Evolutionary conservation across 306 rosid genomes (phyloP).

Genomic region (Cercis canadensis): DNA sequence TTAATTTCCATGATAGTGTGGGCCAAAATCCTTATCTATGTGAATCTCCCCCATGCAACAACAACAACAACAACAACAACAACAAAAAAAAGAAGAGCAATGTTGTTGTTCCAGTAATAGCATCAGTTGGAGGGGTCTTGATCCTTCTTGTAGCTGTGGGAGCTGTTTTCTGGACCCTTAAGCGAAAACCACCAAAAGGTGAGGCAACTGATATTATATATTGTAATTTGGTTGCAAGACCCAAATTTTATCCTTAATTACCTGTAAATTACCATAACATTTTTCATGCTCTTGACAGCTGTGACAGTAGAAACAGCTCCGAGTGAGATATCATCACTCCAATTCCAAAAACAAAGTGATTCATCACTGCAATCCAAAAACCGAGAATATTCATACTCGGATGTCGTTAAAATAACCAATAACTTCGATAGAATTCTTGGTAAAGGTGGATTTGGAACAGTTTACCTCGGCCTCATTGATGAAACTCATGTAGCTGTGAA

Average conservation of each 20-base stretch:
- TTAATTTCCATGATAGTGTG: constrained; percentile 37
- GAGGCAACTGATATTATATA: too few relatives aligned
- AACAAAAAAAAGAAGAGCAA: constrained; percentile 3
- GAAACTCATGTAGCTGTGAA: constrained; percentile 58
- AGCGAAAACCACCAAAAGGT: constrained; percentile 26
- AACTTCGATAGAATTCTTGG: constrained; percentile 46
- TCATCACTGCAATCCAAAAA: background rate
- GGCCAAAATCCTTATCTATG: constrained; percentile 49
- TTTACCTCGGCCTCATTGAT: constrained; percentile 45
- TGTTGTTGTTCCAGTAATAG: constrained; percentile 38
- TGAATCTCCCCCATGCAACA: constrained; percentile 29
- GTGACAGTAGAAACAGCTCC: too few relatives aligned
- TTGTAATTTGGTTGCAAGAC: too few relatives aligned
- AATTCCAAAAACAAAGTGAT: background rate
- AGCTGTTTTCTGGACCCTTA: constrained; percentile 20
- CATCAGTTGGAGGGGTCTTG: constrained; percentile 43
- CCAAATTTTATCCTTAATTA: too few relatives aligned
- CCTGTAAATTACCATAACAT: background rate
- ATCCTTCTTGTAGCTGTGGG: constrained; percentile 27
- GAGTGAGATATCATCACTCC: too few relatives aligned
- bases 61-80: background rate
- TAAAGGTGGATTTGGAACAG: constrained; percentile 58
- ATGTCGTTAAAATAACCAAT: constrained; percentile 47
- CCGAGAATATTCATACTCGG: constrained; percentile 42
- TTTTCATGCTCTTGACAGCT: background rate